Base-by-base conservation (phyloP, 2,329 filamentous ascomycete genomes). In the Nakataea oryzae region DNA sequence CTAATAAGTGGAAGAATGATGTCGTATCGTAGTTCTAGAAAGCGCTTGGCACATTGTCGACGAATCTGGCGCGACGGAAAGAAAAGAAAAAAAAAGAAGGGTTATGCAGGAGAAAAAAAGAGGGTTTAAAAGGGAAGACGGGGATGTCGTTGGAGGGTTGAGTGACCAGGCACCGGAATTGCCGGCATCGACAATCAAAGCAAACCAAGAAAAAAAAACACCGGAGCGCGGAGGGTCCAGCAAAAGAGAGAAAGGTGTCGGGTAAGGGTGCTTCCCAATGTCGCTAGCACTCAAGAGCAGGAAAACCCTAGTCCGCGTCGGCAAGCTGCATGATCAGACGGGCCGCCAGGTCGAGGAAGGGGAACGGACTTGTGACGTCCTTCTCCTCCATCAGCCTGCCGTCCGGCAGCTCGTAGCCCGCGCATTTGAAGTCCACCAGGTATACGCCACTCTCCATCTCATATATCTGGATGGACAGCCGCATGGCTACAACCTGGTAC, bases 391-490 rank as follows among this genome's bases (percentile, higher is more conserved):
- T 78, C 60, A 88, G 78, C 66, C 88, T 85, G 59, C 93, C 88
- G 62, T 95, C 80, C 14, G 79, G 71, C 58, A 83, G 91, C 77
- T 99, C 95, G 75, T 99, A 99, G 26, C 95, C 95, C 17, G 95
- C 93, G 73, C 93, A 97, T 73, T 97, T 97, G 81, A 99, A 99
- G 74, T 99, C 95, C 59, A 99, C 95, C 65, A 99, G 87, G 74
- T 93, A 97, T 67, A 95, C 93, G 62, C 90, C 89, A 63, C 87
- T 86, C 73, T 97, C 93, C 79, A 97, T 92, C 71, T 92, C 89
- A 75, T 97, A 97, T 60, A 97, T 87, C 73, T 97, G 95, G 66
- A 99, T 97, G 67, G 96, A 93, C 72, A 99, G 86, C 72, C 96
- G 95, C 70, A 97, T 89, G 72, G 90, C 93, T n/a, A 96, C 86